Conservation (phyloP, 306 rosid species). For the Clitoria ternatea region DNA sequence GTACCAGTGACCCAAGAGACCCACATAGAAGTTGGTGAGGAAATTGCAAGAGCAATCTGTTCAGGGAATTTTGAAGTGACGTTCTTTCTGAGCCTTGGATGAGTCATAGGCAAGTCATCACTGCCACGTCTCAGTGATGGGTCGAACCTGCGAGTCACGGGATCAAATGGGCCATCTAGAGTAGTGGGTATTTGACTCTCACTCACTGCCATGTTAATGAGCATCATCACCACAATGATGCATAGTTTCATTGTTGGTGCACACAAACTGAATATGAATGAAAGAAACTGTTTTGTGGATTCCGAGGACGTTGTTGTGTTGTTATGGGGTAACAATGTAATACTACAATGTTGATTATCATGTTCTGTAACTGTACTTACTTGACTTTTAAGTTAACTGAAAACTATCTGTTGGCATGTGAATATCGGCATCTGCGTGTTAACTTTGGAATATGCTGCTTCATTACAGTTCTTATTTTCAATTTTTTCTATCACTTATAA, state of each 20-base stretch:
- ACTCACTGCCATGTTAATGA: conserved; percentile 26
- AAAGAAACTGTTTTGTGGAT: neutral
- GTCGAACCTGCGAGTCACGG: conserved; percentile 64
- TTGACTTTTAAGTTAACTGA: neutral
- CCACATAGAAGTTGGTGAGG: conserved; percentile 83
- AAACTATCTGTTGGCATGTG: neutral
- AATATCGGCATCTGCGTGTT: neutral
- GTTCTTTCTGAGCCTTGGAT: conserved; percentile 78
- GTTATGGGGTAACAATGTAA: neutral
- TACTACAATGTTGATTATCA: neutral
- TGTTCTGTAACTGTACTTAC: no score
- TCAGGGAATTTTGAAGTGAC: conserved; percentile 70
- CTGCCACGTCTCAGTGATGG: conserved; percentile 67
- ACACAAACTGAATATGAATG: neutral
- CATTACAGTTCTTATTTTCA: neutral
- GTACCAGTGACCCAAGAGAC: conserved; percentile 92
- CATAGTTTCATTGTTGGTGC: conserved; percentile 36
- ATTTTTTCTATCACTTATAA: neutral
- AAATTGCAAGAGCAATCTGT: conserved; percentile 79
- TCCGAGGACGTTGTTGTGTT: neutral
- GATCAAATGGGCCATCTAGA: conserved; percentile 79
- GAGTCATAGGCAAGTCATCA: conserved; percentile 80
- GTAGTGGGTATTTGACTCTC: conserved; percentile 61
- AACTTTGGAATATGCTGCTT: conserved; percentile 32
- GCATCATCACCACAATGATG: conserved; percentile 25